Evolutionary conservation across 2,329 filamentous ascomycete species (phyloP), one percentile per base, ranked within the genome.

Genomic region (Xenosphaeropsis pyriputrescens): DNA sequence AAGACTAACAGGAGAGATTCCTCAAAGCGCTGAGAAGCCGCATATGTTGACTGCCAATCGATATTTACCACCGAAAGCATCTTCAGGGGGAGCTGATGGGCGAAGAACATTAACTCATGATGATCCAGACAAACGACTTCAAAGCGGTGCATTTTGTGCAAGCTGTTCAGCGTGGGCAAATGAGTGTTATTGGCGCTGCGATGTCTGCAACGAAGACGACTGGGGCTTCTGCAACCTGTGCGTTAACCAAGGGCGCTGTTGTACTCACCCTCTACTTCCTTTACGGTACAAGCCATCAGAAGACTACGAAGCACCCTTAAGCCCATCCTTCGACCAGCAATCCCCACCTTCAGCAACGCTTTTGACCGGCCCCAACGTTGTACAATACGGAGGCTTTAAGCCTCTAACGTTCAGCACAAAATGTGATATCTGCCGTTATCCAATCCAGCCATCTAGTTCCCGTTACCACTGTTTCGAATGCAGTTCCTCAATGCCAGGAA

Each of bases 201-300:
- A 81, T 41, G 57, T 69, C 18, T 96, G 89, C 60, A 94, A 94
- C 49, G 77, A 91, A 44, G 89, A 85, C 5, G 88, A 93, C 52
- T 96, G 88, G 88, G 89, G 89, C 0, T 95, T 85, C 54, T 96
- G 89, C 59, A 85, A 88, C 49, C 63, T 69, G 42, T 96, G 89
- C 47, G 85, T 94, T 19, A 88, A 89, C 41, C 76, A 79, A 55
- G 86, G 85, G 13, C 69, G 70, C 42, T 81, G 77, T 42, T 96
- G 89, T 58, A 82, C 78, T 0, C 89, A 96, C 52, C 68, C 81
- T 6, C 65, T 96, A 1, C 63, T 93, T 1, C 85, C 88, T 0
- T 63, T 93, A 33, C 72, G 77, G 1, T 79, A 85, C 46, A 65
- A 72, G 33, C 56, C 61, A 6, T 36, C 38, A 33, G 34, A 48